phyloP scores from a whole-genome alignment of 192 early-diverging fungal genomes.

The Backusella mclennaniae region DNA sequence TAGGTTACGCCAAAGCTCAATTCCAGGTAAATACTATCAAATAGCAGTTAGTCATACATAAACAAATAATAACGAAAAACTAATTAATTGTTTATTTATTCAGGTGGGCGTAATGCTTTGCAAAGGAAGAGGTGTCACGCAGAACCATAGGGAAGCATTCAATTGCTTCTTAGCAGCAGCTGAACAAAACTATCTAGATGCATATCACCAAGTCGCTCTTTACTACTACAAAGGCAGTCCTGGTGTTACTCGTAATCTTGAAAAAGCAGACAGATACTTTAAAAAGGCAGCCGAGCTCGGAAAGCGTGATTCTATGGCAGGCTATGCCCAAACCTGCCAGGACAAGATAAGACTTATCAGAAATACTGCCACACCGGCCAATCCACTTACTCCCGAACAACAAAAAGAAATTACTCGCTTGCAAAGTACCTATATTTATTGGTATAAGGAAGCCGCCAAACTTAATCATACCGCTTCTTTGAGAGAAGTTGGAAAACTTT shows the following conservation, averaged over 20 bases:
- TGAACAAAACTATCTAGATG: slow-evolving; percentile 21
- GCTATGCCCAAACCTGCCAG: slow-evolving; percentile 11
- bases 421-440: slow-evolving; percentile 16
- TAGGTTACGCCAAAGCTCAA: slow-evolving; percentile 30
- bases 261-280: slow-evolving; percentile 34
- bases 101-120: slow-evolving; percentile 42
- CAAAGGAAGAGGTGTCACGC: slow-evolving; percentile 32
- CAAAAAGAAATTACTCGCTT: neutral
- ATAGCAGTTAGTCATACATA: neutral
- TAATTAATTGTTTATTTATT: slow-evolving; percentile 12
- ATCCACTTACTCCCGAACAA: slow-evolving; percentile 10
- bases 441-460: slow-evolving; percentile 39
- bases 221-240: slow-evolving; percentile 34
- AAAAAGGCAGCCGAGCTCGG: slow-evolving; percentile 28
- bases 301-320: slow-evolving; percentile 24
- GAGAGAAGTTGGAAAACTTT: slow-evolving; percentile 37
- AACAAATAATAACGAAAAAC: neutral
- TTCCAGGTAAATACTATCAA: slow-evolving; percentile 29
- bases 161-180: slow-evolving; percentile 38
- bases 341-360: slow-evolving; percentile 13
- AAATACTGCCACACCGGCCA: neutral
- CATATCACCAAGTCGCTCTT: slow-evolving; percentile 30
- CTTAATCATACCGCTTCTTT: slow-evolving; percentile 24
- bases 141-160: slow-evolving; percentile 33
- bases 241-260: slow-evolving; percentile 28